Conservation (phyloP, 2,329 filamentous ascomycete species). For the Meredithiella fracta region DNA sequence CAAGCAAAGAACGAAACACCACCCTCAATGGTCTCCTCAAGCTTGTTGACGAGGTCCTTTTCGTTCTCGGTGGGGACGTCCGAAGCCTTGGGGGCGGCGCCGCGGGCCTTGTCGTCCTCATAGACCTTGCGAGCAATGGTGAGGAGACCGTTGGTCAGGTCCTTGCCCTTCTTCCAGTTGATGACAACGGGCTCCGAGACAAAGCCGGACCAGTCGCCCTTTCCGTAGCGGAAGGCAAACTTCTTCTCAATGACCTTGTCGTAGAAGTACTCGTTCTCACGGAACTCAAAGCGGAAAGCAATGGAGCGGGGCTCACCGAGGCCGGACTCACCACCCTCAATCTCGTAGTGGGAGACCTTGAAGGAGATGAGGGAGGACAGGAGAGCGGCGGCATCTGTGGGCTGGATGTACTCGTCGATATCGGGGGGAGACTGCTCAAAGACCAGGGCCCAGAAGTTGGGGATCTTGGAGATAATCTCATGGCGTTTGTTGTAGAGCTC, state of each 20-base stretch:
- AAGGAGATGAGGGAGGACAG: conserved; percentile 50
- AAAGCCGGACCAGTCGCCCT: conserved; percentile 53
- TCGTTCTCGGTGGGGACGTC: conserved; percentile 30
- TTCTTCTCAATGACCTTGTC: conserved; percentile 72
- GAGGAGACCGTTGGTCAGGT: conserved; percentile 67
- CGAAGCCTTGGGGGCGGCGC: conserved; percentile 18
- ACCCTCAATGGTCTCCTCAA: conserved; percentile 43
- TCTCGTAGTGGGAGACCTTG: conserved; percentile 65
- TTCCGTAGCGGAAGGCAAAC: conserved; percentile 65
- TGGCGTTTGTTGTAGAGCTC: conserved; percentile 64
- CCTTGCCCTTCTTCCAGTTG: conserved; percentile 71
- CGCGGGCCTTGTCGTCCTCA: conserved; percentile 40
- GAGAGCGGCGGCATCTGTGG: conserved; percentile 59
- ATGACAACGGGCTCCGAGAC: conserved; percentile 83
- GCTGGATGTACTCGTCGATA: conserved; percentile 76
- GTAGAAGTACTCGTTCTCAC: conserved; percentile 66
- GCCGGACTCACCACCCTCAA: conserved; percentile 35
- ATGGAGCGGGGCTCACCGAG: conserved; percentile 68
- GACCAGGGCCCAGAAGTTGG: conserved; percentile 89
- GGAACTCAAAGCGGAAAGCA: conserved; percentile 61
- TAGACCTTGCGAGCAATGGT: conserved; percentile 55
- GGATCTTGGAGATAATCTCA: conserved; percentile 53
- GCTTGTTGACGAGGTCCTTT: conserved; percentile 36
- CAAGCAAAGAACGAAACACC: conserved; percentile 72
- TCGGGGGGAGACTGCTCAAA: conserved; percentile 74